Conservation (phyloP, 2,329 filamentous ascomycete species). For the Hypoxylon sp. region DNA sequence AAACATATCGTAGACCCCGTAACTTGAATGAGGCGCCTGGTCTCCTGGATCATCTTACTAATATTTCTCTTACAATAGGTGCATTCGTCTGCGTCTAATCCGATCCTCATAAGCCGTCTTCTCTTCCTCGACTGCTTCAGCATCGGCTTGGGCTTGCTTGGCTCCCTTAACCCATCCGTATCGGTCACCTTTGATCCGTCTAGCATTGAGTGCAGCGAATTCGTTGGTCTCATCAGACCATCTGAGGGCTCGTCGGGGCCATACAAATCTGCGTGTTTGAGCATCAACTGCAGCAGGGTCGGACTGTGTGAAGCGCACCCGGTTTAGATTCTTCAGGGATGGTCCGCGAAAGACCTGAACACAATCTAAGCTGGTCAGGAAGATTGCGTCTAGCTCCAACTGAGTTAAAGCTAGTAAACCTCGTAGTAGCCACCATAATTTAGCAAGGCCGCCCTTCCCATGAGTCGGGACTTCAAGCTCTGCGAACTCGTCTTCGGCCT, state of each 20-base stretch:
- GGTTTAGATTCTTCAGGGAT: not conserved
- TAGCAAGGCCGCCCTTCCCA: not conserved
- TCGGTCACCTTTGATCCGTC: not conserved
- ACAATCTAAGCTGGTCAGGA: not conserved
- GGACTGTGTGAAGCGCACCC: not conserved
- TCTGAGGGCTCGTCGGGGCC: constrained; percentile 1
- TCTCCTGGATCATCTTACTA: too few species aligned
- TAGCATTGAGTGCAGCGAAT: not conserved
- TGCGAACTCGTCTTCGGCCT: not conserved
- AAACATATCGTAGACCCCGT: too few species aligned
- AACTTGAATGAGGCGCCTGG: too few species aligned
- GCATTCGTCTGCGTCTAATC: too few species aligned
- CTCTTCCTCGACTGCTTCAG: not conserved
- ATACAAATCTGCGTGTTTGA: not conserved
- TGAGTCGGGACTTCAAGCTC: not conserved
- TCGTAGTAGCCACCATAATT: not conserved
- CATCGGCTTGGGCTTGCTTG: not conserved
- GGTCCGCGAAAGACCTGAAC: not conserved
- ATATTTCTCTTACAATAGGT: too few species aligned
- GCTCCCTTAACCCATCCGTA: not conserved
- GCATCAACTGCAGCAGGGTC: not conserved
- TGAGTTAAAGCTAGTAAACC: not conserved
- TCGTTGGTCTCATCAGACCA: not conserved
- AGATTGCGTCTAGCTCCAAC: not conserved
- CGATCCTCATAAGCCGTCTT: not conserved